Base-by-base conservation (phyloP, 768 basidiomycete genomes). In the Agaricus subrufescens region DNA sequence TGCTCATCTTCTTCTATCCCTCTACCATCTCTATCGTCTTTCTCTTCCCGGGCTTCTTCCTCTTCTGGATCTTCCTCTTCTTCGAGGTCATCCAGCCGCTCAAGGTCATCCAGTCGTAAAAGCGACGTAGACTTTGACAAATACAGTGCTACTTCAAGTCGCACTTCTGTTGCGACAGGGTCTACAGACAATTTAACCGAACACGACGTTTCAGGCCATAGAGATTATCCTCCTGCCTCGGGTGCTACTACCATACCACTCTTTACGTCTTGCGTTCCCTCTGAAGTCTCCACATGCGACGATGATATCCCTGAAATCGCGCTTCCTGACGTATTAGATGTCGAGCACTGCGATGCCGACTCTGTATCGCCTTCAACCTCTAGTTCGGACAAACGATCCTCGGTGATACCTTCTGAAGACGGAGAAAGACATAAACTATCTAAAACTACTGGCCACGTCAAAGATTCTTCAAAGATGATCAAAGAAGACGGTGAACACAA, bases 21-120 rank as follows among this genome's bases (percentile, higher is more conserved):
- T n/a, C 39, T 55, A 37, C 38, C 52, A 19, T 60, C 51, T 26
- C 52, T 51, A 40, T 43, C 56, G 14, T 54, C 59, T 14, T 60
- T 56, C 8, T 44, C 51, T 15, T 53, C 59, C 34, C 50, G 38
- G 30, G 47, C 59, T 49, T 54, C 57, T 46, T 51, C 49, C 31
- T 48, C 4, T 3, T 34, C 34, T 34, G 34, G 34, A 0, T 56
- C 54, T 38, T 54, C 53, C 34, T 50, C 50, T 26, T 40, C 40
- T 42, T 42, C 40, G 19, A 55, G 54, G 44, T 50, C 58, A 15
- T 50, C 40, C 37, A 42, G 15, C 19, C 6, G 40, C 12, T 59
- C 59, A 3, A 57, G 52, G 19, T 54, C 59, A 23, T 30, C 25
- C 26, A 34, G 44, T 37, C 27, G 15, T 31, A 19, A 27, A 38